Evolutionary conservation across 2,329 filamentous ascomycete species (phyloP), one percentile per base, ranked within the genome.

Genomic region (Neonectria punicea): DNA sequence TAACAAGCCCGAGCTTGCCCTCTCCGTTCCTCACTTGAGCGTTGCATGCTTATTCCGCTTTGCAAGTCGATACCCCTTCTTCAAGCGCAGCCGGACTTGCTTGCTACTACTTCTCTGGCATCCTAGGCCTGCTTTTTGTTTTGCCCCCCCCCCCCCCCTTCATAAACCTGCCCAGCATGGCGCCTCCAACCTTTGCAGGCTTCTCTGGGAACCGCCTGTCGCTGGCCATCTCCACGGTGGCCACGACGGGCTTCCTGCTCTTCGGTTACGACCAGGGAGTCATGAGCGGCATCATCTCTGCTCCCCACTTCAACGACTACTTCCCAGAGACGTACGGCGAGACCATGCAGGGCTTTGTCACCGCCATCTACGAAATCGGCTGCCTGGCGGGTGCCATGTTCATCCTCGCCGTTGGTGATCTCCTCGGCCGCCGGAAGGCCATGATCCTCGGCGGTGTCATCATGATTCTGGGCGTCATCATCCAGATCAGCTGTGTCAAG

Each of bases 231-330:
- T 89, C 89, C 1, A 83, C 85, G n/a, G 84, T 91, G 28, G 87
- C 89, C 4, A 90, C 89, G 1, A 89, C 87, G 54, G 88, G 87
- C 22, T 89, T 90, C 79, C 75, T 89, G 30, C 82, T 87, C n/a
- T 88, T 87, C 65, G 86, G 86, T 61, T 88, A 87, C 72, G 86
- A 88, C 64, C 86, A 84, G 75, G 81, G 83, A 68, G 82, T 84
- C 43, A 87, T 87, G 85, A 81, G 79, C 59, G 85, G 85, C 6
- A 84, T 87, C 67, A 86, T 87, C 65, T 82, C 82, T 20, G 82
- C 85, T 4, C 75, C 79, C 1, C 80, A 81, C 7, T 88, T 87
- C 75, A 83, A 83, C 64, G 66, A 82, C 50, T 80, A 82, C 47
- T 87, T 88, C 68, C 77, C 75, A 2, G 66, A 70, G 74, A 62